A percentile compares a stretch with the other conserved stretches of the same genome.
These are phyloP conservation scores for Spizellomyces punctatus DNA, from an alignment of 192 early-diverging fungal species.

Conservation along the genomic window DNA sequence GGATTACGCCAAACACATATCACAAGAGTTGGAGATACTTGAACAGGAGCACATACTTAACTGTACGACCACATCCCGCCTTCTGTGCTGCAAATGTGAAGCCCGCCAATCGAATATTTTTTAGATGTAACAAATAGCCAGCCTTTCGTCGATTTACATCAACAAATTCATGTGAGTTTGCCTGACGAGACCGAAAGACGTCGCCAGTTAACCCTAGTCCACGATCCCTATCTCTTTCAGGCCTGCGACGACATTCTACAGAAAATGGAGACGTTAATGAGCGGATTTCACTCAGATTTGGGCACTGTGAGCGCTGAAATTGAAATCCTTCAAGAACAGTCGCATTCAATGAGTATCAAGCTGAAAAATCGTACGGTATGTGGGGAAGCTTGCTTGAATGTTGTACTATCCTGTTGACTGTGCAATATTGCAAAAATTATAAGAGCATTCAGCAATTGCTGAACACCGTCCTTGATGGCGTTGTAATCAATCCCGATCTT, in stretches of 20 bases:
- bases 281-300: constrained; percentile 83
- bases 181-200: background rate
- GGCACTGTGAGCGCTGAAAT: constrained; percentile 90
- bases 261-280: constrained; percentile 83
- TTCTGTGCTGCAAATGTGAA: no score
- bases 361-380: constrained; percentile 77
- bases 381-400: background rate
- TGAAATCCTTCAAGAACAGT: constrained; percentile 80
- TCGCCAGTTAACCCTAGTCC: background rate
- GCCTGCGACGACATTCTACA: constrained; percentile 60
- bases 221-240: background rate
- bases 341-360: constrained; percentile 75
- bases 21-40: constrained; percentile 68
- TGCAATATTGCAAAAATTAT: background rate
- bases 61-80: constrained; percentile 49
- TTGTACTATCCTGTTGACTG: background rate
- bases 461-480: constrained; percentile 76
- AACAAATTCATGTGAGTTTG: constrained; percentile 60
- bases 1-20: constrained; percentile 79
- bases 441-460: constrained; percentile 69
- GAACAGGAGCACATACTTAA: constrained; percentile 72
- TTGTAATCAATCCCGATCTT: constrained; percentile 68
- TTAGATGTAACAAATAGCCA: constrained; percentile 60
- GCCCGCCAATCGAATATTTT: background rate
- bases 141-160: constrained; percentile 66